Evolutionary conservation across 306 rosid genomes (phyloP).

Genomic region (Fragaria vesca): DNA sequence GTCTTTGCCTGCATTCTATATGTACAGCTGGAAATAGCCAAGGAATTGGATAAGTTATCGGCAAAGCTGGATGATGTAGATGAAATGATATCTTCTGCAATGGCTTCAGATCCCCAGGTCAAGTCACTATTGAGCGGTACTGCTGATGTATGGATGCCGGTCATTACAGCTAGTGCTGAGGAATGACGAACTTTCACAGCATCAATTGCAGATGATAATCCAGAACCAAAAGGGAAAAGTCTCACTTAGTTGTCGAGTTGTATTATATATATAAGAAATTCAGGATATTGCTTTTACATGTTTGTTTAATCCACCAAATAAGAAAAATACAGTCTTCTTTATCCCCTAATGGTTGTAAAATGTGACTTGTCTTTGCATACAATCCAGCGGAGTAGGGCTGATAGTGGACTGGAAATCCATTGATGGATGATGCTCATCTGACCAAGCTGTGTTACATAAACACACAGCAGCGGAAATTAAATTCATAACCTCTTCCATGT

Average conservation of each 20-base stretch:
- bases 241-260: conserved; percentile 28
- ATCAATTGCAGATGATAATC: conserved; percentile 12
- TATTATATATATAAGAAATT: neutral
- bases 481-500: no score
- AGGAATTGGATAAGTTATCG: conserved; percentile 80
- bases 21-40: conserved; percentile 75
- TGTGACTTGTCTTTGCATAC: neutral
- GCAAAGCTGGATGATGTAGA: conserved; percentile 81
- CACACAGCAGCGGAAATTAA: no score
- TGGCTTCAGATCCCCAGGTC: conserved; percentile 89
- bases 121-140: conserved; percentile 75
- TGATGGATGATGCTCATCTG: no score
- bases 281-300: neutral
- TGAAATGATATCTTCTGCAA: conserved; percentile 82
- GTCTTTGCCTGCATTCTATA: conserved; percentile 8
- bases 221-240: conserved; percentile 31
- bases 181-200: conserved; percentile 68
- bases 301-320: neutral
- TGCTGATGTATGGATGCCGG: conserved; percentile 89
- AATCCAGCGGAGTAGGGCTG: no score
- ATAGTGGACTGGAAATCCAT: no score
- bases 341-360: neutral
- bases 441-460: no score
- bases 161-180: conserved; percentile 75
- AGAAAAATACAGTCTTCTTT: neutral